Evolutionary conservation across 345 rosid species (phyloP).

Genomic region (Citrus glauca): DNA sequence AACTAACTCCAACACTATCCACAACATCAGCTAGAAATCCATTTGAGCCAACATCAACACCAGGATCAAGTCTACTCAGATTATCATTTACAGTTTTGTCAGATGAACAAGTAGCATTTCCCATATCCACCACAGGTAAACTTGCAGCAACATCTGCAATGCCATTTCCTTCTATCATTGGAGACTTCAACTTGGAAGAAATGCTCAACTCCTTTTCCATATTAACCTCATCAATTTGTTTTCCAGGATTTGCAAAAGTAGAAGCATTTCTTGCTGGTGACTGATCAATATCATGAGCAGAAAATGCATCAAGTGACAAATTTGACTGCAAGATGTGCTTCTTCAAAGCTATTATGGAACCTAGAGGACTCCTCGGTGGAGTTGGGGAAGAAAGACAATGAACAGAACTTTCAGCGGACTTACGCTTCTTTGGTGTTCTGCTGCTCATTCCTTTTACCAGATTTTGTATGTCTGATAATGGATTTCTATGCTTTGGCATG

Average conservation of each 20-base stretch:
- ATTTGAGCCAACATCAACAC: conserved; percentile 19
- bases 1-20: conserved; percentile 10
- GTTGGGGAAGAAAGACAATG: conserved; percentile 36
- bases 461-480: conserved; percentile 50
- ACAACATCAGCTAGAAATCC: conserved; percentile 26
- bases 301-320: conserved; percentile 41
- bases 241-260: conserved; percentile 11
- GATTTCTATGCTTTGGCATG: conserved; percentile 40
- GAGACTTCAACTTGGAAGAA: conserved; percentile 24
- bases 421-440: conserved; percentile 31
- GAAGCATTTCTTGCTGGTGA: conserved; percentile 27
- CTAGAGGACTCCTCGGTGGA: conserved; percentile 45
- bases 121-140: conserved; percentile 17
- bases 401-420: conserved; percentile 28
- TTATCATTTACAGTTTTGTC: conserved; percentile 24
- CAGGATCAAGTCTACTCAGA: conserved; percentile 22
- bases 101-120: conserved; percentile 25
- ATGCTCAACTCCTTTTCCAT: conserved; percentile 22
- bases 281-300: conserved; percentile 32
- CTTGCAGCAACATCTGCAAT: conserved; percentile 19
- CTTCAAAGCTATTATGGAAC: conserved; percentile 35
- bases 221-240: conserved; percentile 33
- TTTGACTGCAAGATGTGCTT: conserved; percentile 30
- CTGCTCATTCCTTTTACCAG: conserved; percentile 30
- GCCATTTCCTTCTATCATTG: conserved; percentile 29